Base-by-base conservation (phyloP, 371 early-diverging fungal genomes). In the Sporodiniella umbellata region DNA sequence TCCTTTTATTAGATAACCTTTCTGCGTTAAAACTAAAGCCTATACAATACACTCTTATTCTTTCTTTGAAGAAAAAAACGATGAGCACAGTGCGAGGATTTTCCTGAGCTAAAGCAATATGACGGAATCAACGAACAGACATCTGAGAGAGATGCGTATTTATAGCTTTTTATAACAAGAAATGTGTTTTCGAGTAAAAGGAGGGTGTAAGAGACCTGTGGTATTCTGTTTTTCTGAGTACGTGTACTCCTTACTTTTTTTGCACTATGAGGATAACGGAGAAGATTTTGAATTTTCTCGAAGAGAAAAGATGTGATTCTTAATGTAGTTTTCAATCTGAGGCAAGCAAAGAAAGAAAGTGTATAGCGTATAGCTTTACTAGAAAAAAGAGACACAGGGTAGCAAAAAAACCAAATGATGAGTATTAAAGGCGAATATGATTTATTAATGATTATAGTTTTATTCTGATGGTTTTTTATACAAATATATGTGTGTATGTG, bases 311-410 rank as follows among this genome's bases (percentile, higher is more conserved):
- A 35, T 35, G 35, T 35, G n/a, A 35, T 8, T n/a, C n/a, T 35
- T n/a, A 35, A 35, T 35, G 35, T 35, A 35, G 35, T 35, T 35
- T 35, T 35, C 35, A 35, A 35, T 35, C 35, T 35, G 35, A 35
- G n/a, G 15, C 11, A n/a, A 35, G 35, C 35, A 35, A 35, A 35
- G n/a, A 35, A n/a, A 15, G n/a, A n/a, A n/a, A 35, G 35, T 35
- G n/a, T 35, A 35, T 35, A 14, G 4, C 1, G 8, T 35, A 11
- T 35, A 14, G 8, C n/a, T 35, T n/a, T 35, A 35, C 35, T n/a
- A n/a, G 35, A 4, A 35, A 35, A 15, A 14, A 35, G 4, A n/a
- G n/a, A 35, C 35, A 8, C 35, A 35, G n/a, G n/a, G n/a, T n/a
- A 35, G 15, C 15, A n/a, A 35, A n/a, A 28, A 14, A 35, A 24